Conservation (phyloP, 2,329 filamentous ascomycete genomes). For the Endothia cerciana region DNA sequence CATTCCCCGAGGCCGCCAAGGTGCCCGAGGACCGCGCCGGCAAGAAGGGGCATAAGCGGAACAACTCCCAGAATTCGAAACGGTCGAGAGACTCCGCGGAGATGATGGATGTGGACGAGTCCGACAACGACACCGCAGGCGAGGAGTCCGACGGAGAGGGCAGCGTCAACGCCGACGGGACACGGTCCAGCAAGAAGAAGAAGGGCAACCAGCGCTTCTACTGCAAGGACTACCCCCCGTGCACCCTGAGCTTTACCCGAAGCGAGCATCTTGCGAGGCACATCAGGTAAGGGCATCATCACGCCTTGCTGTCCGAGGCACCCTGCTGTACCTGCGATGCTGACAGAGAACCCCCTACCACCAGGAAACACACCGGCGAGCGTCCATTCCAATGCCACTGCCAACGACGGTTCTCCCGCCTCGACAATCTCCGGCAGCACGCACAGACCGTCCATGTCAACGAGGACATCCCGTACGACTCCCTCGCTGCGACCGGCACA, state of each 20-base stretch:
- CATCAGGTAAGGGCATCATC: constrained; percentile 68
- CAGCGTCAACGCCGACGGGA: constrained; percentile 64
- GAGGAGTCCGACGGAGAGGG: constrained; percentile 63
- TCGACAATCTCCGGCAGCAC: constrained; percentile 95
- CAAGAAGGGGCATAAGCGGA: constrained; percentile 50
- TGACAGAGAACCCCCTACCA: background rate
- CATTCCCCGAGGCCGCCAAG: constrained; percentile 55
- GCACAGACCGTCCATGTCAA: constrained; percentile 97
- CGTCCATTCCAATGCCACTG: constrained; percentile 97
- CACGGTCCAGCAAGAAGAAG: constrained; percentile 87
- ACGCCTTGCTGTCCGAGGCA: constrained; percentile 16
- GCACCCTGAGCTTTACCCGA: constrained; percentile 90
- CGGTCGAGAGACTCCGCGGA: constrained; percentile 69
- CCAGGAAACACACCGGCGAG: constrained; percentile 94
- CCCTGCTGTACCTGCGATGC: background rate
- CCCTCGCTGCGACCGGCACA: constrained; percentile 88
- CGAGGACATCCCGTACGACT: constrained; percentile 93
- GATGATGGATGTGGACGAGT: constrained; percentile 76
- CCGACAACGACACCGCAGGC: constrained; percentile 57
- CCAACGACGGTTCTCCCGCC: constrained; percentile 84
- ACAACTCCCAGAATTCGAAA: constrained; percentile 63
- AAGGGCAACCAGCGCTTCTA: constrained; percentile 97
- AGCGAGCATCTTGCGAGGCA: constrained; percentile 95
- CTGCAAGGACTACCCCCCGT: constrained; percentile 93
- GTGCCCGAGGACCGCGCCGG: constrained; percentile 50